A percentile compares a stretch with the other conserved stretches of the same genome.
Evolutionary conservation across 2,329 filamentous ascomycete species (phyloP).

Genomic region (Fusarium udum): DNA sequence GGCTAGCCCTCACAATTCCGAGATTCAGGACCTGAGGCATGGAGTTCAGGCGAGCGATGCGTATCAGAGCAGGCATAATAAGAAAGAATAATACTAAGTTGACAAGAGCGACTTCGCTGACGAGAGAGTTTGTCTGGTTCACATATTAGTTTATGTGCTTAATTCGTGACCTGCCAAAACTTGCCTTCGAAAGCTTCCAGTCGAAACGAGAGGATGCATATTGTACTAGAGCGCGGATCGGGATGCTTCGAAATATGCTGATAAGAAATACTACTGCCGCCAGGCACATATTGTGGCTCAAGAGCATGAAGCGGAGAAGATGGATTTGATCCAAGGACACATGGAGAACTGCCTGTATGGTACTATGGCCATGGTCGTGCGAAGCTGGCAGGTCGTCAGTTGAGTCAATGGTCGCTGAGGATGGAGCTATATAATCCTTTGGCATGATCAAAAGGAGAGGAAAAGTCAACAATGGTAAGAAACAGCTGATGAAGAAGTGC

Average conservation of each 20-base stretch:
- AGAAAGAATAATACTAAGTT: not conserved
- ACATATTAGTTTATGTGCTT: not conserved
- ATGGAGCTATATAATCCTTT: too few relatives aligned
- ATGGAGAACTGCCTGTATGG: too few relatives aligned
- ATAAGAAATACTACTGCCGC: not conserved
- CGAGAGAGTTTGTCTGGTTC: not conserved
- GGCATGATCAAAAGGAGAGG: not conserved
- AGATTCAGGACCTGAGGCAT: not conserved
- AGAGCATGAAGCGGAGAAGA: not conserved
- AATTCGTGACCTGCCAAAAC: not conserved
- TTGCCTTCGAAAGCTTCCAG: not conserved
- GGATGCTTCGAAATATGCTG: not conserved
- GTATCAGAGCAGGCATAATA: not conserved
- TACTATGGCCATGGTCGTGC: fast-evolving
- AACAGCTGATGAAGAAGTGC: not conserved
- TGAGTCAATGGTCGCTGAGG: fast-evolving
- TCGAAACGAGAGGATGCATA: too few relatives aligned
- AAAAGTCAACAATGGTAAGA: not conserved
- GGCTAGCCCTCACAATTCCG: not conserved
- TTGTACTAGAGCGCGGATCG: not conserved
- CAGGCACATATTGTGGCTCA: not conserved
- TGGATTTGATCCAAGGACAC: not conserved
- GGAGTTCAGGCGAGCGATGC: not conserved
- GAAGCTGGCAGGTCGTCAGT: fast-evolving
- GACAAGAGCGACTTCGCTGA: not conserved